phyloP scores from a whole-genome alignment of 768 basidiomycete genomes.

The Russula virescens region DNA sequence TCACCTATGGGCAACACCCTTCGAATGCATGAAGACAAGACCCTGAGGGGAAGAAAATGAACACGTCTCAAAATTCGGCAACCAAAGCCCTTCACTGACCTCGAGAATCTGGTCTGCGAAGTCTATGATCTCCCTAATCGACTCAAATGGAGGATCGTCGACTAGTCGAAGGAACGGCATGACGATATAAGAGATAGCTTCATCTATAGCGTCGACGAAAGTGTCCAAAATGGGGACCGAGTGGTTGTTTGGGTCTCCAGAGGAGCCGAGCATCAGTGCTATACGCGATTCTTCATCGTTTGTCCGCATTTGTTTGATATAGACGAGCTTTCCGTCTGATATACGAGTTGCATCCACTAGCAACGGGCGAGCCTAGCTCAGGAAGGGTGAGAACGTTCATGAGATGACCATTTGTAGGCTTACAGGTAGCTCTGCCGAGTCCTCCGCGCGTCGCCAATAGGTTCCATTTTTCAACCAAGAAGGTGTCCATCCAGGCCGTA shows the following conservation, averaged over 20 bases:
- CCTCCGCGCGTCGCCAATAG: not conserved
- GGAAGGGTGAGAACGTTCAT: not conserved
- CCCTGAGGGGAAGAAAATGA: not conserved
- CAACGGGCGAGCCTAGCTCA: not conserved
- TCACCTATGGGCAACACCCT: slow-evolving; percentile 21
- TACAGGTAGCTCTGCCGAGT: slow-evolving; percentile 3
- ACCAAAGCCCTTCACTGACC: not conserved
- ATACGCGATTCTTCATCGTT: slow-evolving; percentile 22
- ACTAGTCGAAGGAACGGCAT: slow-evolving; percentile 16
- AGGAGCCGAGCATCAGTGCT: slow-evolving; percentile 5
- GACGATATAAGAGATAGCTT: slow-evolving; percentile 14
- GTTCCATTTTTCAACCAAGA: slow-evolving; percentile 14
- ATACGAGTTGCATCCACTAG: slow-evolving; percentile 32
- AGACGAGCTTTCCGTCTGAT: slow-evolving; percentile 28
- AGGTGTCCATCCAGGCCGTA: slow-evolving; percentile 22
- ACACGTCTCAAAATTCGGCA: no score
- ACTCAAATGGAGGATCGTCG: not conserved
- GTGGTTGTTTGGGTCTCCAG: slow-evolving; percentile 14
- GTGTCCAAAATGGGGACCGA: slow-evolving; percentile 18
- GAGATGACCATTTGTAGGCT: not conserved
- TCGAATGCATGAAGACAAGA: slow-evolving; percentile 20
- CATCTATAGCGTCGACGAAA: not conserved
- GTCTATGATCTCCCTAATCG: slow-evolving; percentile 13
- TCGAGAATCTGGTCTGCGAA: slow-evolving; percentile 19
- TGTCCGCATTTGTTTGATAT: slow-evolving; percentile 29